A percentile compares a stretch with the other conserved stretches of the same genome.
These are phyloP conservation scores for Vigna radiata DNA, from an alignment of 306 rosid species.

Conservation along the genomic window DNA sequence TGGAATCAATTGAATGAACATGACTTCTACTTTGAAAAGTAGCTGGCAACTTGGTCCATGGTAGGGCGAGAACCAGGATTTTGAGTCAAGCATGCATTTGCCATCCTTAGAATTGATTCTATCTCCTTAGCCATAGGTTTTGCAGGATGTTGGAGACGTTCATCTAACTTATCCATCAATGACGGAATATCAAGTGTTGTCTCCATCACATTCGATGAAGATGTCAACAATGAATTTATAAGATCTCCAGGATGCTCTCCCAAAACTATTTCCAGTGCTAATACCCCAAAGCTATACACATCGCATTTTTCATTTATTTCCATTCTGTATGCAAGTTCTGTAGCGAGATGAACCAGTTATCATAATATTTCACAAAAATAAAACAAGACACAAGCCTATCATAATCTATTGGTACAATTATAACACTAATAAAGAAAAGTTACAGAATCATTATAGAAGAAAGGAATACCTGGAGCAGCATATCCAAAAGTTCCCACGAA, in stretches of 20 bases:
- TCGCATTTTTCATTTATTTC: slow-evolving; percentile 36
- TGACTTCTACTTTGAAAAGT: not conserved
- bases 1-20: not conserved
- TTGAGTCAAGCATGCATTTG: slow-evolving; percentile 19
- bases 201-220: not conserved
- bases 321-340: slow-evolving; percentile 31
- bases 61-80: slow-evolving; percentile 20
- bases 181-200: not conserved
- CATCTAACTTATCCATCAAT: slow-evolving; percentile 21
- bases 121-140: not conserved
- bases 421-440: not conserved
- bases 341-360: not conserved
- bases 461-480: slow-evolving; percentile 20
- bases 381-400: too few species aligned
- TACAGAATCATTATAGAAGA: not conserved
- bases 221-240: too few species aligned
- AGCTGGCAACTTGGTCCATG: slow-evolving; percentile 24
- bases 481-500: slow-evolving; percentile 41
- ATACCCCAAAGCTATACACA: not conserved
- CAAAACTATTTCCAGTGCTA: slow-evolving; percentile 34
- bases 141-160: not conserved
- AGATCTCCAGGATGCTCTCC: slow-evolving; percentile 31
- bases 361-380: too few species aligned
- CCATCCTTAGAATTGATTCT: not conserved
- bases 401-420: too few species aligned